These are phyloP conservation scores for Suhomyces guaymorum DNA, from an alignment of 1,139 yeast species.

Conservation along the genomic window DNA sequence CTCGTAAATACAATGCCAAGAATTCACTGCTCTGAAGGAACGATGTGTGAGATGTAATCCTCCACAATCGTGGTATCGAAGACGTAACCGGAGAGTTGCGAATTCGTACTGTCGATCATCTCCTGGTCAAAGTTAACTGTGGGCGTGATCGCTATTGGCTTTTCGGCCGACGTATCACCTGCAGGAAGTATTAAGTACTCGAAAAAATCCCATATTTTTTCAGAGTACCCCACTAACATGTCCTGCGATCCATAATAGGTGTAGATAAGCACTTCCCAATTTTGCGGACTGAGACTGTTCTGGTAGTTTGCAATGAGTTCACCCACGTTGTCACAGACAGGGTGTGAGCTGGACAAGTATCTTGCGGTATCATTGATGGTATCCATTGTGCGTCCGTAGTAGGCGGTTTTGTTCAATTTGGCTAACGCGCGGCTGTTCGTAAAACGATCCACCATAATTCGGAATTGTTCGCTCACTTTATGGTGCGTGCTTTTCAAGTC, in stretches of 20 bases:
- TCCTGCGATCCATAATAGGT: conserved; percentile 33
- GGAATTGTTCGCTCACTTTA: conserved; percentile 4
- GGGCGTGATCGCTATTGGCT: conserved; percentile 21
- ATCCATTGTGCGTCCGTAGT: background rate
- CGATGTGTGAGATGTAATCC: conserved; percentile 29
- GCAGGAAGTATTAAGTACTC: conserved; percentile 20
- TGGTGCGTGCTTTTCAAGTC: conserved; percentile 13
- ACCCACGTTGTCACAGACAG: background rate
- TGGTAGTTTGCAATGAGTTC: conserved; percentile 3
- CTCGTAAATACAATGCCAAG: background rate
- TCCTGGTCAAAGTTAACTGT: conserved; percentile 22
- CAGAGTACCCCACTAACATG: conserved; percentile 28
- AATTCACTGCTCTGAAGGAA: conserved; percentile 9
- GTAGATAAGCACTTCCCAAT: conserved; percentile 23
- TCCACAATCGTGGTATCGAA: conserved; percentile 24
- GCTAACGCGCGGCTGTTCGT: conserved; percentile 5
- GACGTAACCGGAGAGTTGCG: conserved; percentile 26
- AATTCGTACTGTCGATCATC: conserved; percentile 20
- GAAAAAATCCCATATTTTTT: conserved; percentile 32
- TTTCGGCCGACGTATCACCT: conserved; percentile 11
- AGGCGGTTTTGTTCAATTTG: background rate
- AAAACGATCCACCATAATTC: conserved; percentile 7
- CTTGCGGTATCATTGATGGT: conserved; percentile 1
- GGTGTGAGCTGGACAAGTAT: conserved; percentile 1
- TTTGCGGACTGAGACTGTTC: background rate